Evolutionary conservation across 1,284 basidiomycete species (phyloP).

Genomic region (Sporisorium exsertum): DNA sequence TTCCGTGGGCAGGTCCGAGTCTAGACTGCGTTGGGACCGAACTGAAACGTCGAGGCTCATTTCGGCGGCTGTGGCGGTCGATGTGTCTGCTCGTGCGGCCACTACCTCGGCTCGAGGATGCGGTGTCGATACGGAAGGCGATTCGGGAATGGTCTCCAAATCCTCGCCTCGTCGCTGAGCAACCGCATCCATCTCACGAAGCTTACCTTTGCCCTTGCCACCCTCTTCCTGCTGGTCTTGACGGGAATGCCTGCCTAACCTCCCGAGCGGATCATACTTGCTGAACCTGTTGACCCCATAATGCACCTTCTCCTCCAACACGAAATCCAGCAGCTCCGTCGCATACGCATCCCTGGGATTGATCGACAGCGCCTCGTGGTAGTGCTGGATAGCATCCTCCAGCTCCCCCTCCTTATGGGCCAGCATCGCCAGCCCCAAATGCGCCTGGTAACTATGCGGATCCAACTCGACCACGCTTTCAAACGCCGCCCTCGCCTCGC

Average conservation of each 20-base stretch:
- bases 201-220: constrained; percentile 8
- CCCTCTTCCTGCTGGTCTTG: not conserved
- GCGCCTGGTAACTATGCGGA: constrained; percentile 55
- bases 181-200: not conserved
- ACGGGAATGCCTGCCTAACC: not conserved
- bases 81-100: not conserved
- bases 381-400: constrained; percentile 59
- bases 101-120: not conserved
- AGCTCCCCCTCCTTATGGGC: constrained; percentile 55
- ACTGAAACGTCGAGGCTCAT: constrained; percentile 43
- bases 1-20: not conserved
- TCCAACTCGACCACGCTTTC: constrained; percentile 58
- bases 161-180: not conserved
- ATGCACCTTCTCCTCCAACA: constrained; percentile 52
- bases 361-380: constrained; percentile 58
- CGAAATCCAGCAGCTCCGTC: constrained; percentile 55
- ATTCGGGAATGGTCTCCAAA: constrained; percentile 14
- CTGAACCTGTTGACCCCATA: constrained; percentile 26
- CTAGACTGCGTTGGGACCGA: not conserved
- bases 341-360: constrained; percentile 51
- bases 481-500: constrained; percentile 44
- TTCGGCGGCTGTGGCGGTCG: constrained; percentile 18
- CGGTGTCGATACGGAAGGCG: not conserved
- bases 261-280: constrained; percentile 21
- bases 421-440: constrained; percentile 60